Evolutionary conservation across 2,329 filamentous ascomycete species (phyloP).

Genomic region (Penicillium sp.): DNA sequence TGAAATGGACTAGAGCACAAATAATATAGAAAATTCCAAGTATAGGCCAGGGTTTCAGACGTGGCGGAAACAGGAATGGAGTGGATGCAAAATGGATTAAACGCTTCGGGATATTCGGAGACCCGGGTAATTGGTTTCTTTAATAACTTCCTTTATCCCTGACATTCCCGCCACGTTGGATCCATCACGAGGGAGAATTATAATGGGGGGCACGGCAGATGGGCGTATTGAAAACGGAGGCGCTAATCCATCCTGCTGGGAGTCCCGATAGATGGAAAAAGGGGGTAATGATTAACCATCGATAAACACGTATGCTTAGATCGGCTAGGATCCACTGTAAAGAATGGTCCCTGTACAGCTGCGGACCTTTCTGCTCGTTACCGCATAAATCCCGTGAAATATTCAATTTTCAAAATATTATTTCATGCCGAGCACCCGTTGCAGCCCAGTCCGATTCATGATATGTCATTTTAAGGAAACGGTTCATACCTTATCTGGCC

Average conservation of each 20-base stretch:
- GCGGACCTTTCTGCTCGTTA: conserved; percentile 4
- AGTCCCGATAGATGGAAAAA: conserved; percentile 16
- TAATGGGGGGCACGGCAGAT: conserved; percentile 10
- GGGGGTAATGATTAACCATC: conserved; percentile 17
- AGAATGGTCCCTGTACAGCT: conserved; percentile 11
- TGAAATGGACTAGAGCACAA: not conserved
- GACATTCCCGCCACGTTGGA: conserved; percentile 32
- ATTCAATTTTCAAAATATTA: not conserved
- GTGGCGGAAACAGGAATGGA: conserved; percentile 3
- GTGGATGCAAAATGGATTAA: not conserved
- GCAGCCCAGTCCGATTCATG: conserved; percentile 12
- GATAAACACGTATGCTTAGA: conserved; percentile 5
- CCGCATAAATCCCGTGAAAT: conserved; percentile 2
- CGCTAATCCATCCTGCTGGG: conserved; percentile 13
- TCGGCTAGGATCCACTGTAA: conserved; percentile 12
- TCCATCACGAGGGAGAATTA: conserved; percentile 26
- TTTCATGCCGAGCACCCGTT: conserved; percentile 18
- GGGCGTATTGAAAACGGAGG: conserved; percentile 15
- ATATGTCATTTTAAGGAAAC: conserved; percentile 7
- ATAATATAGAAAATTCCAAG: not conserved
- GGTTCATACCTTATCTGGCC: conserved; percentile 4
- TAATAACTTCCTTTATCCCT: conserved; percentile 10
- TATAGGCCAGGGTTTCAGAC: not conserved
- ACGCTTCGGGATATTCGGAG: conserved; percentile 7
- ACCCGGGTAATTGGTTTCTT: conserved; percentile 16